A percentile compares a stretch with the other conserved stretches of the same genome.
These are phyloP conservation scores for Alternaria tenuissima DNA, from an alignment of 2,329 filamentous ascomycete genomes.

Conservation along the genomic window DNA sequence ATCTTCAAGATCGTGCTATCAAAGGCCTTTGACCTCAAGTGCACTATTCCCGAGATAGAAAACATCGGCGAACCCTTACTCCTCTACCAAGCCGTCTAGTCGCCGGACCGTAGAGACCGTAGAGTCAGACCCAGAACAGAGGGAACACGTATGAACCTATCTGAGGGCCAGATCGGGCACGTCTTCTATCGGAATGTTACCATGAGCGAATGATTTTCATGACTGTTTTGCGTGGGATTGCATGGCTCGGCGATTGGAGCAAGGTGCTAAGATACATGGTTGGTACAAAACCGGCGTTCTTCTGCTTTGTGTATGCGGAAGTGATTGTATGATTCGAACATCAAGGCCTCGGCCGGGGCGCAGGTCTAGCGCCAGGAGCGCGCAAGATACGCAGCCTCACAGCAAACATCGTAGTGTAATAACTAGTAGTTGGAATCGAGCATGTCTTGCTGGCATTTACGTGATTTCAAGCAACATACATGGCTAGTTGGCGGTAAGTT, in stretches of 20 bases:
- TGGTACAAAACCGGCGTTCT: conserved; percentile 43
- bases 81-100: conserved; percentile 70
- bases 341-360: conserved; percentile 15
- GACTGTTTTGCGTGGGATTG: conserved; percentile 45
- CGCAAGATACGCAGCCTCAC: conserved; percentile 23
- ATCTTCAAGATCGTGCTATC: conserved; percentile 99
- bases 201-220: conserved; percentile 50
- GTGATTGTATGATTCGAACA: conserved; percentile 18
- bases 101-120: conserved; percentile 21
- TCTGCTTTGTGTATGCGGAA: conserved; percentile 30
- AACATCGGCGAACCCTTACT: conserved; percentile 95
- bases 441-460: conserved; percentile 1
- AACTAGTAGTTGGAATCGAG: conserved; percentile 26
- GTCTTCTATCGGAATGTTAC: conserved; percentile 39
- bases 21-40: conserved; percentile 98
- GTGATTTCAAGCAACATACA: conserved; percentile 7
- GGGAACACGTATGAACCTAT: conserved; percentile 17
- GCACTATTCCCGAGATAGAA: conserved; percentile 98
- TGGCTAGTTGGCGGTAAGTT: conserved; percentile 18
- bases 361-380: conserved; percentile 22
- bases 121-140: conserved; percentile 28
- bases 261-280: conserved; percentile 35
- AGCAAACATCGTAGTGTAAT: conserved; percentile 45
- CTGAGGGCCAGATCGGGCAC: conserved; percentile 24
- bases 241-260: conserved; percentile 51